phyloP scores from a whole-genome alignment of 257 asterid species.

The Forsythia suspensa region DNA sequence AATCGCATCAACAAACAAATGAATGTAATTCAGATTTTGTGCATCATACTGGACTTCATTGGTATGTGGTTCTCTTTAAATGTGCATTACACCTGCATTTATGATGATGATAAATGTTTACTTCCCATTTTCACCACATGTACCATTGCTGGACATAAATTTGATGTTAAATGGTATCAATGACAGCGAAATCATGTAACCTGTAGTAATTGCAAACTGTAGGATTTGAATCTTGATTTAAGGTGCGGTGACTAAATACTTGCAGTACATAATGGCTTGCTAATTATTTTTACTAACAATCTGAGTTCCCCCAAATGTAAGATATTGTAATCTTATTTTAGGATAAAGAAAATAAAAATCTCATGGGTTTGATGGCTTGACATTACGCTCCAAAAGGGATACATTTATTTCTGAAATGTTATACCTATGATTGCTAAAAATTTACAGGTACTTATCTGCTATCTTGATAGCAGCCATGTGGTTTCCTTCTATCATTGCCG shows the following conservation, averaged over 20 bases:
- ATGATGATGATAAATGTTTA: not conserved
- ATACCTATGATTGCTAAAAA: not conserved
- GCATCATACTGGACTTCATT: constrained; percentile 77
- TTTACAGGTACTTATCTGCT: not conserved
- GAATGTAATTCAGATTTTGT: constrained; percentile 82
- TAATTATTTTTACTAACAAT: not conserved
- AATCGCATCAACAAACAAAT: constrained; percentile 64
- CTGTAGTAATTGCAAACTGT: not conserved
- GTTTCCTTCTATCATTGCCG: not conserved
- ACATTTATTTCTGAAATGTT: not conserved
- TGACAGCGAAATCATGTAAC: not conserved
- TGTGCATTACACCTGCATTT: constrained; percentile 10
- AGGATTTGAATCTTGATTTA: not conserved
- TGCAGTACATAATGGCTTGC: not conserved
- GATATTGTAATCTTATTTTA: not conserved
- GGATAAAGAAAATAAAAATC: not conserved
- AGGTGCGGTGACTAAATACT: not conserved
- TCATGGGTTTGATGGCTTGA: not conserved
- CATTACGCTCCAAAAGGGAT: not conserved
- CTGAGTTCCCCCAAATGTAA: not conserved
- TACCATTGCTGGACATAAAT: constrained; percentile 12
- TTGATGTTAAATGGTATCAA: not conserved
- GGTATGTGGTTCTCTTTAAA: constrained; percentile 46
- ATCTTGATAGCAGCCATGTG: too few relatives aligned
- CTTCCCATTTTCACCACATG: constrained; percentile 10